Percentiles rank a stretch among this genome's conserved stretches.
Evolutionary conservation across 2,329 filamentous ascomycete species (phyloP).

Genomic region (Dichotomopilus funicola): DNA sequence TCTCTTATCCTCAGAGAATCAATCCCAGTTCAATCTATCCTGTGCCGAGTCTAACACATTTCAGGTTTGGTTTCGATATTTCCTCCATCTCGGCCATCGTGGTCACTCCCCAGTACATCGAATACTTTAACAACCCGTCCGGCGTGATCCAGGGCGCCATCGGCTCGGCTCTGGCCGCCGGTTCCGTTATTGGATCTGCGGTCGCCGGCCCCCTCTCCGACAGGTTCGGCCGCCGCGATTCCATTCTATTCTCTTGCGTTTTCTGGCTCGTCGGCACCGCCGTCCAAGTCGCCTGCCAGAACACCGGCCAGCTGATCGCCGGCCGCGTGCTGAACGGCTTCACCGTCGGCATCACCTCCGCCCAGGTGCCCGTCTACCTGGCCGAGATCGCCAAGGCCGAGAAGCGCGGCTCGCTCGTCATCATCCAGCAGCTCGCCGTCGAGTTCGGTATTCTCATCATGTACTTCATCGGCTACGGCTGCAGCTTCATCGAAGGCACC

Average conservation of each 20-base stretch:
- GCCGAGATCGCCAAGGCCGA: slow-evolving; percentile 55
- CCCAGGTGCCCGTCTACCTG: slow-evolving; percentile 63
- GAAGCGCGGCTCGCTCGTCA: slow-evolving; percentile 59
- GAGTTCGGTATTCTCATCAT: slow-evolving; percentile 66
- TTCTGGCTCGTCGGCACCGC: slow-evolving; percentile 53
- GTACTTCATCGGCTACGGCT: slow-evolving; percentile 61
- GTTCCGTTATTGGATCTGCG: slow-evolving; percentile 44
- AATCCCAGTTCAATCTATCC: not conserved
- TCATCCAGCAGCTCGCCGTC: slow-evolving; percentile 68
- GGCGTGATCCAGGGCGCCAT: slow-evolving; percentile 45
- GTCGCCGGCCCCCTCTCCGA: slow-evolving; percentile 45
- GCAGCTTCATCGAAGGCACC: slow-evolving; percentile 51
- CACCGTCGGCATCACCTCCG: slow-evolving; percentile 59
- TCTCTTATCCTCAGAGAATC: not conserved
- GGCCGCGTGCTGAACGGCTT: slow-evolving; percentile 58
- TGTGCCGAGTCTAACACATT: no score
- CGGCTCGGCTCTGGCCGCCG: slow-evolving; percentile 45
- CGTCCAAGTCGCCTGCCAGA: slow-evolving; percentile 52
- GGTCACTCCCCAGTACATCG: slow-evolving; percentile 43
- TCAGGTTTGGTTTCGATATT: slow-evolving; percentile 49
- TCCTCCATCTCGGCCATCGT: slow-evolving; percentile 53
- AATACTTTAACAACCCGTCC: slow-evolving; percentile 44
- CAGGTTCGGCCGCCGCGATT: slow-evolving; percentile 39
- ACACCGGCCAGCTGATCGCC: slow-evolving; percentile 48
- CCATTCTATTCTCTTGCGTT: slow-evolving; percentile 39